Base-by-base conservation (phyloP, 2,329 filamentous ascomycete species). In the Ophiocordyceps sinensis region DNA sequence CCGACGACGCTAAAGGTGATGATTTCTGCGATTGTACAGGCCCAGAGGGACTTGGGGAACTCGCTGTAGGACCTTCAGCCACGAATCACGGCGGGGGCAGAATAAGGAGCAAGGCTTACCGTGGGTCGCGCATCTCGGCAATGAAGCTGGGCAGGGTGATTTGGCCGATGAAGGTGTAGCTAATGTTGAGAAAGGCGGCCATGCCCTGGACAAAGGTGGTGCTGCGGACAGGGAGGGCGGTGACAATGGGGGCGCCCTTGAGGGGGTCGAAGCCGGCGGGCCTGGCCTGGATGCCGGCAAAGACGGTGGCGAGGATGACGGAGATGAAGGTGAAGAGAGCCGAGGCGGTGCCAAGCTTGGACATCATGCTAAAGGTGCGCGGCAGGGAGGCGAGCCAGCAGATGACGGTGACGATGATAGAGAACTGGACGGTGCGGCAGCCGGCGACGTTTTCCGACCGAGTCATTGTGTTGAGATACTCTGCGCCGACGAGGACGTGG, bases 141-240 rank as follows among this genome's bases (percentile, higher is more conserved):
- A 95, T 95, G 65, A 95, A 95, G 51, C 83, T 89, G 1, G 88
- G 88, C 13, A 95, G 71, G 0, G 88, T 94, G 52, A 94, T 94
- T 58, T 95, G 88, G 0, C 88, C 88, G 50, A 95, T 94, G 56
- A 95, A 94, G 0, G 88, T 94, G 59, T 94, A 95, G 62, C 80
- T 85, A 56, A 95, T 95, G 62, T 95, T 95, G 58, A 95, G 71
- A 62, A 94, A 94, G 0, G 88, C 88, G 41, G 79, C 86, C 71
- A 94, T 80, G 19, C 80, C 87, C 3, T 72, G 67, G 4, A 94
- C 84, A 50, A 93, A 94, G 0, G 82, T 83, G 0, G 85, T 93
- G 15, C 79, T 75, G 3, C 68, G 60, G 3, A 77, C 61, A 0
- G 87, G 83, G 17, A 88, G 56, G 0, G 77, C 77, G 0, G 78